A percentile compares a stretch with the other conserved stretches of the same genome.
Conservation (phyloP, 2,329 filamentous ascomycete genomes). For the Ceratocystis cubensis region DNA sequence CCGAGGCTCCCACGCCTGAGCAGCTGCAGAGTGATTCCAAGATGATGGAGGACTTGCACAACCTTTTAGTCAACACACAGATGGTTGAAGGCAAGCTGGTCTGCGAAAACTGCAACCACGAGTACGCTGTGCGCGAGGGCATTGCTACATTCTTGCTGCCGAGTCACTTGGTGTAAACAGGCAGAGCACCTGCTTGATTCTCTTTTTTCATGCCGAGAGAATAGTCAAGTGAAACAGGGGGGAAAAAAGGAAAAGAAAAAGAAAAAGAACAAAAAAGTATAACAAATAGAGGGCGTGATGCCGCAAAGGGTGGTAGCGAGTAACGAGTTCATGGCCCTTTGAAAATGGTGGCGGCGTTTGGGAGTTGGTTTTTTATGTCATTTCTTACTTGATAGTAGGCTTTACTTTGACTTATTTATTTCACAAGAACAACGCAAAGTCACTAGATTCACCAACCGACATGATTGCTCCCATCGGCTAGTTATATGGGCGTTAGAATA, state of each 20-base stretch:
- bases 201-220: not conserved
- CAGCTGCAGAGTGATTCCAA: conserved; percentile 54
- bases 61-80: conserved; percentile 75
- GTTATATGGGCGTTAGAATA: not conserved
- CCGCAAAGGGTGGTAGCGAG: not conserved
- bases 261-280: not conserved
- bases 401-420: not conserved
- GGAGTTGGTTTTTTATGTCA: not conserved
- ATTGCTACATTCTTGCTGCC: conserved; percentile 94
- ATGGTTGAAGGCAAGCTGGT: conserved; percentile 80
- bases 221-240: too few species aligned
- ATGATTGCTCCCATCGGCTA: not conserved
- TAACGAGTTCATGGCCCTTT: not conserved
- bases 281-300: too few species aligned
- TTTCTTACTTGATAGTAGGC: not conserved
- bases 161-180: conserved; percentile 62
- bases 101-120: conserved; percentile 82
- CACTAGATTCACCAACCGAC: not conserved
- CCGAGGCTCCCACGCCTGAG: conserved; percentile 48
- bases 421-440: not conserved
- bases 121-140: conserved; percentile 88
- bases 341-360: conserved; percentile 2
- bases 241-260: not conserved
- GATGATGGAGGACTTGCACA: conserved; percentile 65
- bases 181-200: not conserved